A percentile compares a stretch with the other conserved stretches of the same genome.
Evolutionary conservation across 2,329 filamentous ascomycete species (phyloP).

Genomic region (Chaetomium strumarium): DNA sequence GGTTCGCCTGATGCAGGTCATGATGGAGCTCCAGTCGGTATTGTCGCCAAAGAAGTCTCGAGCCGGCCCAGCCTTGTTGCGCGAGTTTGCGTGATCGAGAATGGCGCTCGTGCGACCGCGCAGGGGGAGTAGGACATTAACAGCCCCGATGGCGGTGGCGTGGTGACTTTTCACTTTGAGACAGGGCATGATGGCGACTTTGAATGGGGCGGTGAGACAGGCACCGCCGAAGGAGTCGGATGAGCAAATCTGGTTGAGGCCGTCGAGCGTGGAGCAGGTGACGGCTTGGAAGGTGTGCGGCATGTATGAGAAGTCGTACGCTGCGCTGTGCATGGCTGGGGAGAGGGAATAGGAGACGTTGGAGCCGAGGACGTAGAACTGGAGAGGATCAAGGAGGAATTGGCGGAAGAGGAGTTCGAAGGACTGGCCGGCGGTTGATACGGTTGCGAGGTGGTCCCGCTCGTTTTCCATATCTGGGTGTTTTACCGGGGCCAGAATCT

Average conservation of each 20-base stretch:
- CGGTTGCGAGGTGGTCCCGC: constrained; percentile 40
- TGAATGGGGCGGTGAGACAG: constrained; percentile 63
- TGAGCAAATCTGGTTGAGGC: constrained; percentile 52
- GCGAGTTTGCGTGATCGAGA: constrained; percentile 50
- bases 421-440: constrained; percentile 50
- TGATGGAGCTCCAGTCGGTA: constrained; percentile 36
- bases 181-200: constrained; percentile 59
- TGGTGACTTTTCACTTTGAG: constrained; percentile 62
- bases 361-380: constrained; percentile 63
- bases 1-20: constrained; percentile 58
- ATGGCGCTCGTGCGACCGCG: constrained; percentile 45
- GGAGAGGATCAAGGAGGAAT: constrained; percentile 57
- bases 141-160: constrained; percentile 63
- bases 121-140: constrained; percentile 65
- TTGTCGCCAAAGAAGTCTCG: constrained; percentile 57
- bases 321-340: constrained; percentile 66
- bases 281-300: constrained; percentile 58
- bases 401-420: constrained; percentile 55
- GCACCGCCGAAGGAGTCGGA: constrained; percentile 62
- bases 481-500: constrained; percentile 49
- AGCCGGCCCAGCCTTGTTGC: constrained; percentile 56
- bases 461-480: constrained; percentile 38
- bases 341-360: constrained; percentile 65
- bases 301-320: constrained; percentile 61
- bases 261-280: constrained; percentile 54